A percentile compares a stretch with the other conserved stretches of the same genome.
Evolutionary conservation across 2,329 filamentous ascomycete genomes (phyloP).

Genomic region (Apiospora rasikravindrae): DNA sequence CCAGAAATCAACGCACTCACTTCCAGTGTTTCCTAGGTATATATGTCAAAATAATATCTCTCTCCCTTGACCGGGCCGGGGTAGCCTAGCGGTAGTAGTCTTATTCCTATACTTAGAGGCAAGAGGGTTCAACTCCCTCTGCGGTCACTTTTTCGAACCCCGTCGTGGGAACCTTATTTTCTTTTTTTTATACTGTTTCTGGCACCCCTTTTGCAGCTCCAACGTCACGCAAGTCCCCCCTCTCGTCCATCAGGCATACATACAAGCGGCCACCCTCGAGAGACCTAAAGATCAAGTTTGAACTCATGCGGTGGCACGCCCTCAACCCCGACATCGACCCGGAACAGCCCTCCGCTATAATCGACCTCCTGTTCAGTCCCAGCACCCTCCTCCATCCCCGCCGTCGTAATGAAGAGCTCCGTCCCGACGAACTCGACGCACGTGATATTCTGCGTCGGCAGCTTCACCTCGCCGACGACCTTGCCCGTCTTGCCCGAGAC

Average conservation of each 20-base stretch:
- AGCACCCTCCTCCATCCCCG: conserved; percentile 67
- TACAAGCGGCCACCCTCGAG: not conserved
- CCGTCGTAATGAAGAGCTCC: conserved; percentile 80
- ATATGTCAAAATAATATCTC: not conserved
- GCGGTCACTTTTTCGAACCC: not conserved
- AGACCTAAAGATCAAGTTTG: conserved; percentile 47
- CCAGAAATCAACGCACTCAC: not conserved
- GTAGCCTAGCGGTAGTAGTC: conserved; percentile 8
- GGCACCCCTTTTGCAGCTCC: not conserved
- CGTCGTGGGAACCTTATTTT: not conserved
- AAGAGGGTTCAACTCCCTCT: conserved; percentile 12
- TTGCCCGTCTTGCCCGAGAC: conserved; percentile 69
- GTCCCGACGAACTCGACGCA: conserved; percentile 81
- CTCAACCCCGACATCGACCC: conserved; percentile 74
- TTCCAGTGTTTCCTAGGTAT: not conserved
- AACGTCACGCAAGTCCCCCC: too few relatives aligned
- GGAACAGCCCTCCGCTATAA: conserved; percentile 75
- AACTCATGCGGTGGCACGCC: conserved; percentile 71
- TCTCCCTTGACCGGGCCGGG: not conserved
- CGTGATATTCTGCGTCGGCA: conserved; percentile 81
- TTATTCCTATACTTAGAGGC: not conserved
- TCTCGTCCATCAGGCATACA: not conserved
- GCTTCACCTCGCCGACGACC: conserved; percentile 73
- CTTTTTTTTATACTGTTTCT: not conserved
- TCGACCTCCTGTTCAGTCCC: conserved; percentile 66